Evolutionary conservation across 2,329 filamentous ascomycete species (phyloP), one percentile per base, ranked within the genome.

Genomic region (Colletotrichum phormii): DNA sequence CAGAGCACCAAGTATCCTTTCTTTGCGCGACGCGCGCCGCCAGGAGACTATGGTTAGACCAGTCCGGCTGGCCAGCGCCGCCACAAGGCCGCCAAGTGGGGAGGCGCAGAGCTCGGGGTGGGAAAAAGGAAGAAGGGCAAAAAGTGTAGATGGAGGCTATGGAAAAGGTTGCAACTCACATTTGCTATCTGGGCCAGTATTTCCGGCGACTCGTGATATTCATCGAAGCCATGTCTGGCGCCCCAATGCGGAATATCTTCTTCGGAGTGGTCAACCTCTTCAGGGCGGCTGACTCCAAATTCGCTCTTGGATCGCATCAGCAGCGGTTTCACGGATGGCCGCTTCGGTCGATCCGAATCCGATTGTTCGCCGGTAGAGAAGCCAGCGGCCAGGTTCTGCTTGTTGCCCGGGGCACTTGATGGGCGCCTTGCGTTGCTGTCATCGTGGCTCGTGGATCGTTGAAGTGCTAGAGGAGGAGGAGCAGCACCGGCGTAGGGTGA

Each of bases 141-240:
- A 26, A 62, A 13, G 49, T 37, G 53, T 54, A 22, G 58, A 63
- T 37, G 31, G 54, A 55, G 59, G 63, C 22, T n/a, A 37, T 29
- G 13, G 72, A 75, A 72, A 59, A 74, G 69, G 58, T 24, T 66
- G 58, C 62, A 76, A 88, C 92, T 85, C 84, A 95, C 93, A 80
- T 93, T 95, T 64, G 93, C 94, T 75, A 98, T 87, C 76, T 95
- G 89, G 70, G 93, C 93, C 77, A 97, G 93, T 78, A 97, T 95
- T 79, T 98, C 95, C 77, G 95, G 94, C 5, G 94, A 97, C 79
- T 95, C 93, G 81, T 97, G 95, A 82, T 98, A 95, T 77, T 95
- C 93, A 80, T 97, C 95, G 86, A 97, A 98, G 60, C 95, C 95
- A 84, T 98, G 95, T 61, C 95, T 90, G 81, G 88, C 88, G 8